These are phyloP conservation scores for Begonia peltatifolia DNA, from an alignment of 306 rosid genomes.

Conservation along the genomic window DNA sequence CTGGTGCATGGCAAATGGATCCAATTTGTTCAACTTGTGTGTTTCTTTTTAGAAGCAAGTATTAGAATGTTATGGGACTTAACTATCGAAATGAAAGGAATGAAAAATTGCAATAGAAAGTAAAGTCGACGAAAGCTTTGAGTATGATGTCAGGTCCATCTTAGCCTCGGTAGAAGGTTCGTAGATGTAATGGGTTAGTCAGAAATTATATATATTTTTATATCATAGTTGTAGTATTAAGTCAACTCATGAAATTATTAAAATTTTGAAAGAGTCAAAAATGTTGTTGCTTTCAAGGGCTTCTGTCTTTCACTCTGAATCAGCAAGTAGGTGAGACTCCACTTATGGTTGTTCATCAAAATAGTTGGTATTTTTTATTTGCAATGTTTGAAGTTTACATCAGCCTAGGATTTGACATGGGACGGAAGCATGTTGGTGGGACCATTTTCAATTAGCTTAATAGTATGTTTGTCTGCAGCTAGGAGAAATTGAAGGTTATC, in stretches of 20 bases:
- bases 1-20: background rate
- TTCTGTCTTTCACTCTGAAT: conserved; percentile 17
- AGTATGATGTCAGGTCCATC: conserved; percentile 25
- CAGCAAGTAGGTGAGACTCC: conserved; percentile 26
- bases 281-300: background rate
- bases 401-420: conserved; percentile 10
- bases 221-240: conserved; percentile 5
- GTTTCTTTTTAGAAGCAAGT: background rate
- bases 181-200: conserved; percentile 9
- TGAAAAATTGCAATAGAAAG: conserved; percentile 7
- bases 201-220: background rate
- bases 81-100: conserved; percentile 16
- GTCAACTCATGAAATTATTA: conserved; percentile 35
- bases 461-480: too few species aligned
- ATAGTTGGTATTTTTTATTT: conserved; percentile 13
- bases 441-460: too few species aligned
- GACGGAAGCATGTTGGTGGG: conserved; percentile 7
- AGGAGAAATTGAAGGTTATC: too few species aligned
- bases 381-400: conserved; percentile 7
- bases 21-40: background rate
- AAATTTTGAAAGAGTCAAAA: conserved; percentile 7
- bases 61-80: background rate
- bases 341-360: conserved; percentile 20
- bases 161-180: conserved; percentile 21
- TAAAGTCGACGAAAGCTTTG: conserved; percentile 14